phyloP scores from a whole-genome alignment of 371 early-diverging fungal genomes.

The Mortierella sp. region DNA sequence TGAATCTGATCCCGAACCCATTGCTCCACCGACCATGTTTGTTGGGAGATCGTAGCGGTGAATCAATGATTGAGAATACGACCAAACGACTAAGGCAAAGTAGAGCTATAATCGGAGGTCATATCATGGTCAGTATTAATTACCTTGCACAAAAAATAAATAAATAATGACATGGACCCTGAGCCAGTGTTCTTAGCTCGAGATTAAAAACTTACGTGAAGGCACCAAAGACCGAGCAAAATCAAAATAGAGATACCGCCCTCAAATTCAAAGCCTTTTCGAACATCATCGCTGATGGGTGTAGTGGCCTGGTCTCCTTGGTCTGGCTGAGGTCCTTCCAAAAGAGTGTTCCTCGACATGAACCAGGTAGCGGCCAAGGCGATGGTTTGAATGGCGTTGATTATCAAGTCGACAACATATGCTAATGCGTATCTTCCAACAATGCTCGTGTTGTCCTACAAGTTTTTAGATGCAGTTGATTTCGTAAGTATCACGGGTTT shows the following conservation, averaged over 20 bases:
- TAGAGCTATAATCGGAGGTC: constrained; percentile 29
- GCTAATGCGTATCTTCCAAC: constrained; percentile 50
- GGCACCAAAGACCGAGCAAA: constrained; percentile 45
- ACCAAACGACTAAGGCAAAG: constrained; percentile 52
- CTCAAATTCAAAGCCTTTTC: constrained; percentile 50
- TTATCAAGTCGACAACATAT: constrained; percentile 42
- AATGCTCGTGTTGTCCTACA: constrained; percentile 47
- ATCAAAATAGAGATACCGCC: constrained; percentile 54
- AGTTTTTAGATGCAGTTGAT: neutral
- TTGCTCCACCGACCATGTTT: constrained; percentile 49
- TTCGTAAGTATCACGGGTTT: neutral
- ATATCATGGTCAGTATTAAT: neutral
- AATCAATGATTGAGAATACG: constrained; percentile 45
- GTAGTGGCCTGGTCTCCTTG: constrained; percentile 22
- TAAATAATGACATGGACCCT: neutral
- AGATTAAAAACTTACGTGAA: constrained; percentile 33
- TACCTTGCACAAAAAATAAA: neutral
- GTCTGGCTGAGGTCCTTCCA: constrained; percentile 45
- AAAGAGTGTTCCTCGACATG: constrained; percentile 46
- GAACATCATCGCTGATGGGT: constrained; percentile 47
- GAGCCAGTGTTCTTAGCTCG: neutral
- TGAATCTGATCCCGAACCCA: constrained; percentile 40
- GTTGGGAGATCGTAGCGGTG: constrained; percentile 54
- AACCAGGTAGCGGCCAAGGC: constrained; percentile 50
- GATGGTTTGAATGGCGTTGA: constrained; percentile 48